Evolutionary conservation across 1,284 basidiomycete genomes (phyloP).

Genomic region (Stygiomarasmius scandens): DNA sequence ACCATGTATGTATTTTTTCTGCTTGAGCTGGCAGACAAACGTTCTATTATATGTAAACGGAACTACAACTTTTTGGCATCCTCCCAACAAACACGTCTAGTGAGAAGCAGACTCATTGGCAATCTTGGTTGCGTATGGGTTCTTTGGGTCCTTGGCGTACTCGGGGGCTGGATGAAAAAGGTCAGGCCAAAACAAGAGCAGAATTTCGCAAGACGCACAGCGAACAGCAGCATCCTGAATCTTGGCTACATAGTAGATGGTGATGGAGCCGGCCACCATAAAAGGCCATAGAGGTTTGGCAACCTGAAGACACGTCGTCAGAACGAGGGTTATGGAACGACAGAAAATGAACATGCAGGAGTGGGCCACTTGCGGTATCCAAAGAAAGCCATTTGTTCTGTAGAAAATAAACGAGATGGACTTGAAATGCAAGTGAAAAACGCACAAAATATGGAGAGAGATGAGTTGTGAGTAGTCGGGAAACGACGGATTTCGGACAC

Average conservation of each 20-base stretch:
- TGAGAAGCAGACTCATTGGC: constrained; percentile 46
- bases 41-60: no score
- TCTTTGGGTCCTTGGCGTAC: constrained; percentile 74
- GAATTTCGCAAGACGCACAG: constrained; percentile 60
- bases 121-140: constrained; percentile 78
- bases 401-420: background rate
- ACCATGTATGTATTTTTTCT: background rate
- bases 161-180: constrained; percentile 51
- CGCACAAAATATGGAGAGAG: background rate
- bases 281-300: constrained; percentile 77
- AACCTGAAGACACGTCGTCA: constrained; percentile 45
- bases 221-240: constrained; percentile 66
- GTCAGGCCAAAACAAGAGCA: background rate
- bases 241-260: constrained; percentile 65
- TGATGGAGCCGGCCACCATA: constrained; percentile 62
- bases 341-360: constrained; percentile 52
- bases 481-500: background rate
- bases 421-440: background rate
- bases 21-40: no score
- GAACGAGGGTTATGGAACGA: constrained; percentile 1
- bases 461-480: background rate
- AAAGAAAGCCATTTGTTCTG: constrained; percentile 64
- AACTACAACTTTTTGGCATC: background rate
- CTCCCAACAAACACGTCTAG: constrained; percentile 8
- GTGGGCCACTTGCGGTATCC: constrained; percentile 80